Evolutionary conservation across 306 rosid genomes (phyloP).

Genomic region (barrel medic (Medicago truncatula)): MtrunA17r5.0-ANR NC_053049.1:17269001-17269500

Average conservation of each 20-base stretch:
- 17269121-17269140: slow-evolving; percentile 46
- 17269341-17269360: neutral
- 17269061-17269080: neutral
- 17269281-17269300: slow-evolving; percentile 36
- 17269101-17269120: slow-evolving; percentile 29
- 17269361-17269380: too few species aligned
- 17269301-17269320: neutral
- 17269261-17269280: neutral
- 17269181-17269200: neutral
- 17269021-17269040: slow-evolving; percentile 2
- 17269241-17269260: neutral
- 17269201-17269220: slow-evolving; percentile 11
- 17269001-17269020: too few species aligned
- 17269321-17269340: neutral
- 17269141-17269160: neutral
- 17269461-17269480: too few species aligned
- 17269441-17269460: too few species aligned
- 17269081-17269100: slow-evolving; percentile 36
- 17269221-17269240: neutral
- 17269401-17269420: too few species aligned
- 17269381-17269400: too few species aligned
- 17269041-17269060: slow-evolving; percentile 34
- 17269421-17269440: too few species aligned
- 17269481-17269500: too few species aligned
- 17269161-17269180: neutral